A percentile compares a stretch with the other conserved stretches of the same genome.
These are phyloP conservation scores for Trametes coccinea DNA, from an alignment of 768 basidiomycete genomes.

Conservation along the genomic window DNA sequence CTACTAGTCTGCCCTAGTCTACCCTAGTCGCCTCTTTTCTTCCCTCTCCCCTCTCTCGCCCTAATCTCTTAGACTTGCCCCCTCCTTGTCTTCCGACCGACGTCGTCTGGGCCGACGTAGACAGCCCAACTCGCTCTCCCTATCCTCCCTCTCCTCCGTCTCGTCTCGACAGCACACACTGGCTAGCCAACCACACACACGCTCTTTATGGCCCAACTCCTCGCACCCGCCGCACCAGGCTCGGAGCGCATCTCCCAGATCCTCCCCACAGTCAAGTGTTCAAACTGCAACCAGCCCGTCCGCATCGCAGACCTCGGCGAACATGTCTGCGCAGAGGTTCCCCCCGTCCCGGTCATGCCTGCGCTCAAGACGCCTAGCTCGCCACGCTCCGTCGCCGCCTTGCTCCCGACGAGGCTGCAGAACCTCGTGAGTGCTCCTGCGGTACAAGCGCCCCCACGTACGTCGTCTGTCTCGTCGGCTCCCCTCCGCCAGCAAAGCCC, in stretches of 20 bases:
- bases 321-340: slow-evolving; percentile 64
- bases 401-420: slow-evolving; percentile 54
- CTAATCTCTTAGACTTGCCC: background rate
- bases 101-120: slow-evolving; percentile 4
- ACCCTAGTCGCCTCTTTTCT: slow-evolving; percentile 7
- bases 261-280: slow-evolving; percentile 84
- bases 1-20: background rate
- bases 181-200: slow-evolving; percentile 14
- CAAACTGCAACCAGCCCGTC: slow-evolving; percentile 69
- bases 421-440: slow-evolving; percentile 37
- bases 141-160: background rate
- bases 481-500: slow-evolving; percentile 25
- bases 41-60: slow-evolving; percentile 1
- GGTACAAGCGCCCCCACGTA: slow-evolving; percentile 17
- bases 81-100: background rate
- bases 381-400: slow-evolving; percentile 42
- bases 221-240: slow-evolving; percentile 20
- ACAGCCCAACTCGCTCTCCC: slow-evolving; percentile 5
- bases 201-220: slow-evolving; percentile 34
- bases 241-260: slow-evolving; percentile 54
- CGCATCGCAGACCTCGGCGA: slow-evolving; percentile 73
- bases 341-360: slow-evolving; percentile 44
- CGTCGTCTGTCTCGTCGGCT: slow-evolving; percentile 5
- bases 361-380: slow-evolving; percentile 39
- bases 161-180: slow-evolving; percentile 6